phyloP scores from a whole-genome alignment of 345 rosid species.

The Salix brachista region DNA sequence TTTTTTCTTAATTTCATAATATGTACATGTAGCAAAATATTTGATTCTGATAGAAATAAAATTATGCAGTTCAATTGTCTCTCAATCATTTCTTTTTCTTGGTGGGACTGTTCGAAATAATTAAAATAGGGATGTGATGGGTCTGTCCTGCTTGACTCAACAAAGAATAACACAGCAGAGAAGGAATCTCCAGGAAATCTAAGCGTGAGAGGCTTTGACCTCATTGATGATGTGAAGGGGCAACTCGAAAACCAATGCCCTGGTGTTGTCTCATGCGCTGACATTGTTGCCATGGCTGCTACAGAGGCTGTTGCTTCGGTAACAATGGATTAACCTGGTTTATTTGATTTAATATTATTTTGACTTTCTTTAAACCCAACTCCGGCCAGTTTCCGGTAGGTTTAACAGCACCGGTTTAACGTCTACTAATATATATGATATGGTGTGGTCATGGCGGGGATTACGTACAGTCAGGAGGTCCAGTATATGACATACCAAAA shows the following conservation, averaged over 20 bases:
- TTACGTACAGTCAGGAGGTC: constrained; percentile 64
- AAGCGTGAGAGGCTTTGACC: constrained; percentile 76
- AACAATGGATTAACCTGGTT: neutral
- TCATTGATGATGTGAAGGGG: constrained; percentile 75
- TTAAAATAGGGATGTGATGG: constrained; percentile 74
- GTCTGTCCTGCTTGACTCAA: constrained; percentile 79
- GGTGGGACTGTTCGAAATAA: neutral
- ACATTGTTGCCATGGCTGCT: constrained; percentile 94
- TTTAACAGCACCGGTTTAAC: too few relatives aligned
- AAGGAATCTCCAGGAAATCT: constrained; percentile 88
- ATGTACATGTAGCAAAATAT: too few relatives aligned
- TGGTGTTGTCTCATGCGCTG: constrained; percentile 90
- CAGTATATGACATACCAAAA: constrained; percentile 76
- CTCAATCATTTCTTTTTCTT: neutral
- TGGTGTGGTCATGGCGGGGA: neutral
- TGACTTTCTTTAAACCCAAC: too few relatives aligned
- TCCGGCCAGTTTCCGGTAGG: too few relatives aligned
- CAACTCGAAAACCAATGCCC: constrained; percentile 75
- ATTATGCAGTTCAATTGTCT: too few relatives aligned
- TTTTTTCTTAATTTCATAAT: too few relatives aligned
- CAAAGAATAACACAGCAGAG: constrained; percentile 76
- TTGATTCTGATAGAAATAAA: too few relatives aligned
- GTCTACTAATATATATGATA: neutral
- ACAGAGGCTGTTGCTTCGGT: constrained; percentile 84
- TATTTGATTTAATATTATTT: too few relatives aligned